These are phyloP conservation scores for Lachnellula suecica DNA, from an alignment of 2,329 filamentous ascomycete species.

Conservation along the genomic window DNA sequence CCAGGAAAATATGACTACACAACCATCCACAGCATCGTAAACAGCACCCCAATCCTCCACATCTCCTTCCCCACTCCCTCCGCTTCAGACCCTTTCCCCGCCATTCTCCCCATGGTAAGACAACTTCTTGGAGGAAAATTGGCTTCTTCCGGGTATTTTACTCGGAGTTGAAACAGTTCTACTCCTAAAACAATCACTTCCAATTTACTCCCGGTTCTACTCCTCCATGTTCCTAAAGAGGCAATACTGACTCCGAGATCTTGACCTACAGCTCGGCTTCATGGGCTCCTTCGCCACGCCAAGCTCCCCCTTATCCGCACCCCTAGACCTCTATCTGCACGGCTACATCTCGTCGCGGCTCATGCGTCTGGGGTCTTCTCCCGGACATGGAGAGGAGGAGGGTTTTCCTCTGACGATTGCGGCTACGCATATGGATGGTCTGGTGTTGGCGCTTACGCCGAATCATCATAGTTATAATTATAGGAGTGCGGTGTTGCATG, in stretches of 20 bases:
- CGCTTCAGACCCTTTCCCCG: background rate
- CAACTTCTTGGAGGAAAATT: too few relatives aligned
- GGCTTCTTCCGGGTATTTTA: too few relatives aligned
- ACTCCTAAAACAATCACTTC: too few relatives aligned
- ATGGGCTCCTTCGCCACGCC: conserved; percentile 72
- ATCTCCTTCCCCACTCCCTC: conserved; percentile 68
- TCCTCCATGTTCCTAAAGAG: too few relatives aligned
- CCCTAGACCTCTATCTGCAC: conserved; percentile 77
- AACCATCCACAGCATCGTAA: conserved; percentile 74
- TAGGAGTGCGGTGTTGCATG: conserved; percentile 76
- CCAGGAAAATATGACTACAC: conserved; percentile 69
- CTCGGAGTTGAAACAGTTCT: too few relatives aligned
- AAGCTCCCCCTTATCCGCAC: conserved; percentile 63
- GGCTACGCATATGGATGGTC: conserved; percentile 73
- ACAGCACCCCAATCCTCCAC: conserved; percentile 71
- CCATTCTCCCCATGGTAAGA: too few relatives aligned
- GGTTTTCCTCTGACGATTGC: conserved; percentile 73
- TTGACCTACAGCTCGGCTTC: too few relatives aligned
- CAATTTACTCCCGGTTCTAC: too few relatives aligned
- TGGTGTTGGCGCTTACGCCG: conserved; percentile 78
- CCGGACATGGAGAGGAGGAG: conserved; percentile 20
- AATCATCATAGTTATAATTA: conserved; percentile 87
- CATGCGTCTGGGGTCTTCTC: conserved; percentile 57
- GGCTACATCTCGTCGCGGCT: conserved; percentile 79
- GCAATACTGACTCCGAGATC: too few relatives aligned